Evolutionary conservation across 495 filamentous ascomycete genomes (phyloP), one percentile per base, ranked within the genome.

Genomic region (Annulohypoxylon maeteangense): DNA sequence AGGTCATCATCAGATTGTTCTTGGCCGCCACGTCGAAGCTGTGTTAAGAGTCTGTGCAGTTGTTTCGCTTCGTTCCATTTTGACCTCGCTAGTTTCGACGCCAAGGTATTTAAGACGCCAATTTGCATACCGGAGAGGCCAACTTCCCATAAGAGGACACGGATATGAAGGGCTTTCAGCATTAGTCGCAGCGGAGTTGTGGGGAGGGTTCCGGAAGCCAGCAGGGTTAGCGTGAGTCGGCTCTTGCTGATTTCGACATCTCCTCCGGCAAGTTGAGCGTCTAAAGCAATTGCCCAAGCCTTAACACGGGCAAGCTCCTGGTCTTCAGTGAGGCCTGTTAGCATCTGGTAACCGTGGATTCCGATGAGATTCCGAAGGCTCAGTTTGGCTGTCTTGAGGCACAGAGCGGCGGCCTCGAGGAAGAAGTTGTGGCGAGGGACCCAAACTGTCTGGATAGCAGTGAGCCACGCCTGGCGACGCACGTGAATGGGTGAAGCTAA

Each of bases 191-290:
- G 86, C 1, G 95, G 93, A 12, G 92, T 97, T 23, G 91, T 87
- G 11, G 94, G 94, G 12, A 97, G 83, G 4, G 95, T 97, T 27
- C 91, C 91, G 11, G 93, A 94, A 27, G 95, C 94, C 72, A 97
- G 89, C 31, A 97, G 86, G 0, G 95, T 97, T 34, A 98, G 86
- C 0, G 93, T 88, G 27, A 98, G 85, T 61, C 95, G 88, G 73
- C 92, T 93, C 78, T 90, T 93, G 81, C 89, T 96, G 71, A 98
- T 91, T 75, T 97, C 92, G 4, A 90, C 86, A 80, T 98, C 95
- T 34, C 95, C 95, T 34, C 95, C 95, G n/a, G 93, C 91, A 7
- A 98, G 87, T 75, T 98, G 95, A 61, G 95, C 94, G 80, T 98
- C 95, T 53, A 97, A 87, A 32, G 95, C 95, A 74, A 97, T 97